These are phyloP conservation scores for Neopestalotiopsis rosae DNA, from an alignment of 2,329 filamentous ascomycete species.

Conservation along the genomic window DNA sequence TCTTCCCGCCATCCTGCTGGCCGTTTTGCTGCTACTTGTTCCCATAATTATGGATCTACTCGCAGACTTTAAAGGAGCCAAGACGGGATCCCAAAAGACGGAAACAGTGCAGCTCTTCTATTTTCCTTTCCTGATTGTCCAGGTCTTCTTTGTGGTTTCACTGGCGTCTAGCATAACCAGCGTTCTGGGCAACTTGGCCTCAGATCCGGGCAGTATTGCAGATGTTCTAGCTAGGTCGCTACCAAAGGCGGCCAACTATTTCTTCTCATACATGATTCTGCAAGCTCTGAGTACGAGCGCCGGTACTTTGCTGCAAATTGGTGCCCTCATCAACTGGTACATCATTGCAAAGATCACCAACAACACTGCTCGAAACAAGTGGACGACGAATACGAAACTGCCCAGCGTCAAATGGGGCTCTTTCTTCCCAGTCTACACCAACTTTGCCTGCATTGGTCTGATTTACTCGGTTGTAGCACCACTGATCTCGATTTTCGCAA, in stretches of 20 bases:
- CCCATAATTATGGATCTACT: conserved; percentile 80
- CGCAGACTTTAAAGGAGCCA: conserved; percentile 75
- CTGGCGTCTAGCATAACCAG: conserved; percentile 75
- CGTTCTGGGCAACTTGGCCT: conserved; percentile 61
- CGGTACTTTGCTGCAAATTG: conserved; percentile 83
- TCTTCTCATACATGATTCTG: conserved; percentile 98
- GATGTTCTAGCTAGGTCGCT: conserved; percentile 77
- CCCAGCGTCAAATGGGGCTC: conserved; percentile 85
- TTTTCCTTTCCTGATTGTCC: conserved; percentile 92
- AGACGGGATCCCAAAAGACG: conserved; percentile 79
- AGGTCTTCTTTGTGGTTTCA: conserved; percentile 92
- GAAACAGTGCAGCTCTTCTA: conserved; percentile 92
- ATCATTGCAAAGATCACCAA: conserved; percentile 81
- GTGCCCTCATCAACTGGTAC: conserved; percentile 81
- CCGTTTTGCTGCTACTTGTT: conserved; percentile 78
- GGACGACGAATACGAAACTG: conserved; percentile 80
- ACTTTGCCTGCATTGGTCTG: conserved; percentile 89
- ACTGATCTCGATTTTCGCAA: conserved; percentile 89
- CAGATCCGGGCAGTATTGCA: conserved; percentile 71
- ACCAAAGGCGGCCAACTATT: conserved; percentile 90
- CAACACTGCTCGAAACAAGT: conserved; percentile 82
- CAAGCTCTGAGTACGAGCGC: conserved; percentile 92
- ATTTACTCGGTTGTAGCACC: conserved; percentile 91
- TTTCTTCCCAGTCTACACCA: conserved; percentile 96
- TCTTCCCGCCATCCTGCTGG: conserved; percentile 77